Evolutionary conservation across 805 yeast genomes (phyloP).

Genomic region (Pichia californica): DNA sequence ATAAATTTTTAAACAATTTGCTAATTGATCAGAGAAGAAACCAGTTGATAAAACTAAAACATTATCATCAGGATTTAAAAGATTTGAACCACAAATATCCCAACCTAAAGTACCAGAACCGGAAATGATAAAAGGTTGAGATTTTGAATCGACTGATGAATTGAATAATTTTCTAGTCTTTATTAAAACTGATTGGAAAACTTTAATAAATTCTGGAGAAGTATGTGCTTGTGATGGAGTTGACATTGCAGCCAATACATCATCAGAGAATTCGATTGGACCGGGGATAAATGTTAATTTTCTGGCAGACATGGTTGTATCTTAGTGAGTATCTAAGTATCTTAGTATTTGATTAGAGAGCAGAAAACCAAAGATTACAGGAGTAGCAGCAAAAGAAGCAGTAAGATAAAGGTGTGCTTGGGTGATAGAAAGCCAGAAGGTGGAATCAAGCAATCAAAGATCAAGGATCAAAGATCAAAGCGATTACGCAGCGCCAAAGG

Average conservation of each 20-base stretch:
- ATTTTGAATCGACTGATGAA: conserved; percentile 47
- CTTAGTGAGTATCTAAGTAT: no score
- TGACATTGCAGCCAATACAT: conserved; percentile 72
- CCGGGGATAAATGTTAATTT: conserved; percentile 32
- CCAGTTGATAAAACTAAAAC: conserved; percentile 87
- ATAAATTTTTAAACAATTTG: conserved; percentile 64
- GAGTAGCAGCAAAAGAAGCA: no score
- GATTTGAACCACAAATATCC: conserved; percentile 82
- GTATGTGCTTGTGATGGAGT: conserved; percentile 88
- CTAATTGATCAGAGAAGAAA: conserved; percentile 78
- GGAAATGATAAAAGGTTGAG: conserved; percentile 76
- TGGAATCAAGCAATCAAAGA: no score
- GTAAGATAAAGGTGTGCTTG: no score
- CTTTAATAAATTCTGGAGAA: conserved; percentile 70
- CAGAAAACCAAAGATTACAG: no score
- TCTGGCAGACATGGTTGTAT: conserved; percentile 21
- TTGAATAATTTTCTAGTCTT: conserved; percentile 71
- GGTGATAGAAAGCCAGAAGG: no score
- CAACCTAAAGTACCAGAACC: conserved; percentile 96
- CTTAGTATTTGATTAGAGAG: no score
- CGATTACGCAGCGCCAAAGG: no score
- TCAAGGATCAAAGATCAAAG: no score
- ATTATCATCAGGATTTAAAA: conserved; percentile 57
- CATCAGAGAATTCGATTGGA: conserved; percentile 54
- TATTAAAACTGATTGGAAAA: conserved; percentile 62